Percentiles rank a stretch among this genome's conserved stretches.
Evolutionary conservation across 2,329 filamentous ascomycete genomes (phyloP).

Genomic region (Teratosphaeriaceae sp.): DNA sequence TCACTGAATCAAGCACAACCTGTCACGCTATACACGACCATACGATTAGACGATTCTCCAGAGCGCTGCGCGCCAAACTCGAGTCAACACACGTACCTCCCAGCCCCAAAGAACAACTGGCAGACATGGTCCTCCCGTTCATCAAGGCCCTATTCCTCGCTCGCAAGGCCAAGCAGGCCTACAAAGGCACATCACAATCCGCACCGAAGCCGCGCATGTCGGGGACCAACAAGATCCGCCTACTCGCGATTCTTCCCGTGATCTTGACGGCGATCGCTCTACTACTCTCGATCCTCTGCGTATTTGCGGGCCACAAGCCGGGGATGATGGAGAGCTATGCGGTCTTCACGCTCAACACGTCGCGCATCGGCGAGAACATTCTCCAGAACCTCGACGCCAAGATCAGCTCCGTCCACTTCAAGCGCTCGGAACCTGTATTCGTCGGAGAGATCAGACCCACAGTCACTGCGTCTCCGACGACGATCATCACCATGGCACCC

Average conservation of each 20-base stretch:
- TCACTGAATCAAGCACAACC: not conserved
- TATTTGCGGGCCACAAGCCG: conserved; percentile 54
- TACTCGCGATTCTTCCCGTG: conserved; percentile 18
- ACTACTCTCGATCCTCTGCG: conserved; percentile 52
- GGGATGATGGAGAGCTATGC: conserved; percentile 52
- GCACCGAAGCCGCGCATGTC: not conserved
- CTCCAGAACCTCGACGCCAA: conserved; percentile 24
- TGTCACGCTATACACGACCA: not conserved
- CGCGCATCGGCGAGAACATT: conserved; percentile 42
- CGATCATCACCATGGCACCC: conserved; percentile 16
- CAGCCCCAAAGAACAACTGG: no score
- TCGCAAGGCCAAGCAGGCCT: not conserved
- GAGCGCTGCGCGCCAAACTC: not conserved
- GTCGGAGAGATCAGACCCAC: conserved; percentile 6
- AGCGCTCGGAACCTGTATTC: conserved; percentile 12
- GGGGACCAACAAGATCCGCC: conserved; percentile 1
- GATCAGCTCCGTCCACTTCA: conserved; percentile 18
- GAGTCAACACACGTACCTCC: not conserved
- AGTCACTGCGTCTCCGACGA: conserved; percentile 10
- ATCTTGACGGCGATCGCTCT: conserved; percentile 47
- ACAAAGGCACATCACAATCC: not conserved
- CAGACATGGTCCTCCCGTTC: not conserved
- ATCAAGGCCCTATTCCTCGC: not conserved
- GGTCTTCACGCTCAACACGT: conserved; percentile 54
- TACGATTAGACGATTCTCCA: not conserved